phyloP scores from a whole-genome alignment of 2,329 filamentous ascomycete genomes.

The Cladorrhinum sp. region DNA sequence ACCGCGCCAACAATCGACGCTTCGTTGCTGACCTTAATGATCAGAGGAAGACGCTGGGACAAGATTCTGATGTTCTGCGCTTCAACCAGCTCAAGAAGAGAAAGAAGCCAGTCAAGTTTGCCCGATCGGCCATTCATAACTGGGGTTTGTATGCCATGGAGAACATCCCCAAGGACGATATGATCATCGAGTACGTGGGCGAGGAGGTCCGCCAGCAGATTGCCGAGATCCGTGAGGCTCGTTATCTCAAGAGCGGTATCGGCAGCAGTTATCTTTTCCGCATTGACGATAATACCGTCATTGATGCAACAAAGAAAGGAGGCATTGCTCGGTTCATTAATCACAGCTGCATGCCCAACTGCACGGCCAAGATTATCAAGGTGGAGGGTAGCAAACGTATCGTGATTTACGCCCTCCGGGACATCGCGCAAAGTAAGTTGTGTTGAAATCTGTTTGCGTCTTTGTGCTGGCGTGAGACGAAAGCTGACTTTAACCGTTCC shows the following conservation, averaged over 20 bases:
- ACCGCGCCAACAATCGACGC: constrained; percentile 91
- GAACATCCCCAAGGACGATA: constrained; percentile 94
- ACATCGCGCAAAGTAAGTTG: constrained; percentile 87
- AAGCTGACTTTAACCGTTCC: constrained; percentile 19
- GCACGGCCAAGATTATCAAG: constrained; percentile 98
- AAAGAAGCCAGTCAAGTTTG: constrained; percentile 98
- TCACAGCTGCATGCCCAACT: constrained; percentile 96
- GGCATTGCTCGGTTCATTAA: constrained; percentile 99
- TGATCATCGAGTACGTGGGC: constrained; percentile 99
- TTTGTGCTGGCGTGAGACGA: not conserved
- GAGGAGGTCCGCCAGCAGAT: constrained; percentile 97
- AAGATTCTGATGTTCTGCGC: constrained; percentile 85
- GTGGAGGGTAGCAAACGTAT: constrained; percentile 97
- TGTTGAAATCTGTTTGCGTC: not conserved
- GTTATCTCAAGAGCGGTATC: constrained; percentile 93
- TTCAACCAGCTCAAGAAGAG: constrained; percentile 99
- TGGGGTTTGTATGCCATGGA: constrained; percentile 98
- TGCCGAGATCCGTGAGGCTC: constrained; percentile 88
- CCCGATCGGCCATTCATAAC: constrained; percentile 95
- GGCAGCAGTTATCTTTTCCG: constrained; percentile 97
- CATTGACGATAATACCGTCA: constrained; percentile 95
- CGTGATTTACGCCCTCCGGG: constrained; percentile 95
- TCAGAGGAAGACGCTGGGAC: constrained; percentile 80
- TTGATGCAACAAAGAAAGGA: constrained; percentile 97
- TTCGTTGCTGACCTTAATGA: constrained; percentile 93